Percentiles rank a stretch among this genome's conserved stretches.
Evolutionary conservation across 495 filamentous ascomycete species (phyloP).

Genomic region (Neurospora cerealis): DNA sequence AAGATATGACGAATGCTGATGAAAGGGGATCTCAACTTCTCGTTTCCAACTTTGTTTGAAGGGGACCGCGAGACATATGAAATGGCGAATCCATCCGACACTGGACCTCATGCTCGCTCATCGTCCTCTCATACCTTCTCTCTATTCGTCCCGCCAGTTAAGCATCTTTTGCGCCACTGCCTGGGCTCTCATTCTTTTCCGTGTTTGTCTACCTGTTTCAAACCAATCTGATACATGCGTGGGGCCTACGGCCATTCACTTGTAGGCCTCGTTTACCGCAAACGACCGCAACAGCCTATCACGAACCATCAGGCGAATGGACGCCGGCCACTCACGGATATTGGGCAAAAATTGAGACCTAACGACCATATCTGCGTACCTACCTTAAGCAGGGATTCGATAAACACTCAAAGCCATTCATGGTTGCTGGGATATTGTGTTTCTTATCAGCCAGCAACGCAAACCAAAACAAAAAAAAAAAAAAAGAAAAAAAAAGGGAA

Average conservation of each 20-base stretch:
- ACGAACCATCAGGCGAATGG: neutral
- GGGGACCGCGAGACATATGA: accelerated
- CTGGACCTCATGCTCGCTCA: neutral
- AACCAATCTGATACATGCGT: neutral
- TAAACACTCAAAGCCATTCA: neutral
- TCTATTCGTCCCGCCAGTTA: neutral
- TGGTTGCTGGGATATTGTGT: no score
- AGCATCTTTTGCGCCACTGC: no score
- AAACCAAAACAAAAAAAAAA: no score
- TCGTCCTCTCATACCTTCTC: neutral
- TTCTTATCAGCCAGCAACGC: no score
- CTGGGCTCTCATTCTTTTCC: neutral
- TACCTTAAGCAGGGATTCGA: neutral
- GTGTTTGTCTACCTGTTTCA: neutral
- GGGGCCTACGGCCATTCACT: neutral
- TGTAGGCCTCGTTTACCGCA: neutral
- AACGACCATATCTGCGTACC: neutral
- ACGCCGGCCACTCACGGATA: neutral
- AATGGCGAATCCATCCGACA: neutral
- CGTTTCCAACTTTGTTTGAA: neutral
- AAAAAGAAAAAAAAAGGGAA: neutral
- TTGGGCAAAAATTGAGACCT: neutral
- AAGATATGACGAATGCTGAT: neutral
- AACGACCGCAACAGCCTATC: neutral
- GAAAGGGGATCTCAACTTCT: neutral